These are phyloP conservation scores for Akanthomyces uredinophilus DNA, from an alignment of 2,329 filamentous ascomycete genomes.

Conservation along the genomic window DNA sequence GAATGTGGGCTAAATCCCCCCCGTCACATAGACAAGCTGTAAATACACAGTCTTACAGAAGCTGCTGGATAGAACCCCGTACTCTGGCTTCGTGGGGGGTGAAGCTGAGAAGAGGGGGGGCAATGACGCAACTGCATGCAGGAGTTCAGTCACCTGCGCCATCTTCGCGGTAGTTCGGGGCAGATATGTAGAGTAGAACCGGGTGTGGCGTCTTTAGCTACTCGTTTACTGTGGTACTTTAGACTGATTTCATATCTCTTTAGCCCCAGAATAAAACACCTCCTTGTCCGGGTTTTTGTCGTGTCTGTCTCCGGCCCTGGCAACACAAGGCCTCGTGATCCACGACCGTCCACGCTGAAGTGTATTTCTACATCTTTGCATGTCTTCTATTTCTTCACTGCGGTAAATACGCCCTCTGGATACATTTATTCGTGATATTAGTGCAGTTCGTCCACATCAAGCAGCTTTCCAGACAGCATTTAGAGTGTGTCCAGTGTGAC, in stretches of 20 bases:
- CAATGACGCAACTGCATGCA: constrained; percentile 1
- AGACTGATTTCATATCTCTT: neutral
- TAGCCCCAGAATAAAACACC: neutral
- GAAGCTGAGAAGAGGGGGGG: neutral
- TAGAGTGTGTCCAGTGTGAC: neutral
- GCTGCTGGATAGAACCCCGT: neutral
- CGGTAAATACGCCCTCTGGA: neutral
- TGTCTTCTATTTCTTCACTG: neutral
- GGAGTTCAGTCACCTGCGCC: constrained; percentile 2
- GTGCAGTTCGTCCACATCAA: neutral
- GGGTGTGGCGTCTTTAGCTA: neutral
- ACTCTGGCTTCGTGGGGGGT: neutral
- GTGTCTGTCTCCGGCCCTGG: neutral
- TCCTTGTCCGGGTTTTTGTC: neutral
- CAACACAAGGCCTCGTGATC: neutral
- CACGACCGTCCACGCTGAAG: neutral
- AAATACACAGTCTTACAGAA: too few relatives aligned
- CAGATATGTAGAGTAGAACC: neutral
- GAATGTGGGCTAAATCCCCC: neutral
- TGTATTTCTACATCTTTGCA: neutral
- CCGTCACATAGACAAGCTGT: neutral
- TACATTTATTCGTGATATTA: neutral
- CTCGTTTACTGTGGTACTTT: neutral
- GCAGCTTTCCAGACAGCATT: neutral
- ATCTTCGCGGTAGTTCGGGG: neutral